Percentiles rank a stretch among this genome's conserved stretches.
These are phyloP conservation scores for Gymnopilus dilepis DNA, from an alignment of 768 basidiomycete species.

Conservation along the genomic window DNA sequence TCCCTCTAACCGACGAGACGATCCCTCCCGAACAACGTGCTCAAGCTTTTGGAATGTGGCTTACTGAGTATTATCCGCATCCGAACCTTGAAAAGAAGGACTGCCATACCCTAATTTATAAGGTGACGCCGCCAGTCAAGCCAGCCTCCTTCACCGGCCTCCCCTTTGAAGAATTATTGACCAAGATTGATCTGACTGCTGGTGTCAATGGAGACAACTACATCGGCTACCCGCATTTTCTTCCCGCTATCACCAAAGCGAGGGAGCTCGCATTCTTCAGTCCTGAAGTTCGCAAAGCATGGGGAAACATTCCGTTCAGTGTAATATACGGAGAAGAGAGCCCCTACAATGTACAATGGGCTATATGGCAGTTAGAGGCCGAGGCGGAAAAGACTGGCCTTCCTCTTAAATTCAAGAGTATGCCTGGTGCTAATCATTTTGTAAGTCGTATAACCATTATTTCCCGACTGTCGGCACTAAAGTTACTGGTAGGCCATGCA, in stretches of 20 bases:
- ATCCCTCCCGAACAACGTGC: conserved; percentile 24
- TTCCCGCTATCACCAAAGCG: neutral
- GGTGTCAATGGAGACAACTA: conserved; percentile 11
- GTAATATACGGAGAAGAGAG: conserved; percentile 21
- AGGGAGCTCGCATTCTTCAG: conserved; percentile 15
- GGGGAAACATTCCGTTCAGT: conserved; percentile 12
- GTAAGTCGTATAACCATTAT: too few species aligned
- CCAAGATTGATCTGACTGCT: conserved; percentile 18
- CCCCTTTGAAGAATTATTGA: conserved; percentile 11
- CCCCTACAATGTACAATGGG: conserved; percentile 18
- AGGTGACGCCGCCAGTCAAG: conserved; percentile 8
- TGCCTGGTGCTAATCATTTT: conserved; percentile 26
- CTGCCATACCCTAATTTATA: conserved; percentile 21
- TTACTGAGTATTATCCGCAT: conserved; percentile 23
- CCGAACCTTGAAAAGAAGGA: conserved; percentile 17
- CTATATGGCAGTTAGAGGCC: conserved; percentile 20
- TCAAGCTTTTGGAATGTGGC: conserved; percentile 28
- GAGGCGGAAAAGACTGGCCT: conserved; percentile 15
- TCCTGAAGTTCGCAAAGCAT: neutral
- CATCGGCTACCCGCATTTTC: conserved; percentile 11
- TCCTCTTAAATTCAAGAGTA: conserved; percentile 14
- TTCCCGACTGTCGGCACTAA: too few species aligned
- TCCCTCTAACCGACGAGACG: conserved; percentile 30
- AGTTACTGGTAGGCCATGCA: too few species aligned
- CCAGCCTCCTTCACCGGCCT: conserved; percentile 7